Evolutionary conservation across 805 yeast species (phyloP), one percentile per base, ranked within the genome.

Genomic region (Candida succiphila): DNA sequence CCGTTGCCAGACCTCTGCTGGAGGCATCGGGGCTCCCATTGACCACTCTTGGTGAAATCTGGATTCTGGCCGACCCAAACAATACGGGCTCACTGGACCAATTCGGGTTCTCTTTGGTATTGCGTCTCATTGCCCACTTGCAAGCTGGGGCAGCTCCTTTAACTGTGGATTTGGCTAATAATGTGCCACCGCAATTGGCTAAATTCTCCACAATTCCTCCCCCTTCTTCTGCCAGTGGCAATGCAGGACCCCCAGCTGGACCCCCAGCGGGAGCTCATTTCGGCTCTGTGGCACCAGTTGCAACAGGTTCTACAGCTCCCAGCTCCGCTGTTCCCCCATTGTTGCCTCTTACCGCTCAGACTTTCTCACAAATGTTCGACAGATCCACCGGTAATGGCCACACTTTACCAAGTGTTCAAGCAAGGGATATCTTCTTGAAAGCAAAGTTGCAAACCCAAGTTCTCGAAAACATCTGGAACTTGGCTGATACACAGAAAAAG

Each of bases 61-160:
- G 98, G 98, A 88, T 83, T 54, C 54, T 82, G 24, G 87, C 95
- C n/a, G 99, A 92, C 58, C 70, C 73, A n/a, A 78, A 75, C 38
- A 86, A 86, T 60, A 68, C 76, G 41, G 99, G 99, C 0, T 82
- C 78, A 49, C 65, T 92, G 41, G 80, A 79, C 45, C 84, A 78
- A 50, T 66, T 70, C 36, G 89, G 88, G 18, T 92, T 92, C 57
- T 73, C 82, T 40, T 70, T 76, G 34, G 95, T 96, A 16, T 69
- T 92, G 75, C 73, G 99, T 53, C 63, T 86, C 44, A 83, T 92
- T 48, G 95, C 94, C 19, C 83, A 85, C 51, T 78, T 84, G 29
- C 97, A 92, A 61, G 55, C 65, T 8, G 94, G 94, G 18, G 68
- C 69, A 4, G 61, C 67, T 37, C 62, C 66, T n/a, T 57, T 77